Evolutionary conservation across 2,329 filamentous ascomycete genomes (phyloP).

Genomic region (Penicillium sp.): DNA sequence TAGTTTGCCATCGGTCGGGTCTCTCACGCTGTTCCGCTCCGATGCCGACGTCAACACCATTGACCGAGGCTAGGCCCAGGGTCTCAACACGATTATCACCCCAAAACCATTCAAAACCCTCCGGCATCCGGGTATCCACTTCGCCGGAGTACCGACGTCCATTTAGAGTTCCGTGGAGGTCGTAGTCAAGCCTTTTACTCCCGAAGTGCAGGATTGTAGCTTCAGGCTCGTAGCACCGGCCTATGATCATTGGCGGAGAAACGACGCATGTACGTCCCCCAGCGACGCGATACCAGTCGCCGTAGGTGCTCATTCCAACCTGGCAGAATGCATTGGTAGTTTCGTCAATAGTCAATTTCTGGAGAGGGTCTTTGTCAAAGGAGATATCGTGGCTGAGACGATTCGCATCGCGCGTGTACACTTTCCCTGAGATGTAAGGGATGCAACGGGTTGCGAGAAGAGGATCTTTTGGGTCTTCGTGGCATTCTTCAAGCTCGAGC

Average conservation of each 20-base stretch:
- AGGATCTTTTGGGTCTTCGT: constrained; percentile 48
- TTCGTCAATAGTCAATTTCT: constrained; percentile 33
- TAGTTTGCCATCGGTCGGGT: constrained; percentile 48
- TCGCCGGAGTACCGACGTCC: constrained; percentile 49
- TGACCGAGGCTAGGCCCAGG: constrained; percentile 56
- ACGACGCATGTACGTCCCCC: constrained; percentile 45
- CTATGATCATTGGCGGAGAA: constrained; percentile 54
- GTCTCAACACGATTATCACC: constrained; percentile 57
- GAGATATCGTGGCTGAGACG: constrained; percentile 27
- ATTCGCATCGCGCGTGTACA: constrained; percentile 40
- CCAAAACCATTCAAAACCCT: constrained; percentile 56
- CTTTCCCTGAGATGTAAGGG: constrained; percentile 52
- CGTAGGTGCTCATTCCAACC: constrained; percentile 47
- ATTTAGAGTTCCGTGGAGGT: constrained; percentile 48
- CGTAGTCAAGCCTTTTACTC: constrained; percentile 41
- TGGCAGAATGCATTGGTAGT: constrained; percentile 38
- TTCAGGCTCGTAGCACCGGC: constrained; percentile 55
- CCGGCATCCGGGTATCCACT: constrained; percentile 51
- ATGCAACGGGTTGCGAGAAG: constrained; percentile 48
- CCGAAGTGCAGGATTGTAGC: constrained; percentile 50
- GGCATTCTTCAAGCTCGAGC: constrained; percentile 51
- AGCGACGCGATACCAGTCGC: constrained; percentile 54
- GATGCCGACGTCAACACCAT: constrained; percentile 52
- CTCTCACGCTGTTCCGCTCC: constrained; percentile 46
- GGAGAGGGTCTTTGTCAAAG: constrained; percentile 16